phyloP scores from a whole-genome alignment of 2,329 filamentous ascomycete genomes.

The Fusarium sp. region DNA sequence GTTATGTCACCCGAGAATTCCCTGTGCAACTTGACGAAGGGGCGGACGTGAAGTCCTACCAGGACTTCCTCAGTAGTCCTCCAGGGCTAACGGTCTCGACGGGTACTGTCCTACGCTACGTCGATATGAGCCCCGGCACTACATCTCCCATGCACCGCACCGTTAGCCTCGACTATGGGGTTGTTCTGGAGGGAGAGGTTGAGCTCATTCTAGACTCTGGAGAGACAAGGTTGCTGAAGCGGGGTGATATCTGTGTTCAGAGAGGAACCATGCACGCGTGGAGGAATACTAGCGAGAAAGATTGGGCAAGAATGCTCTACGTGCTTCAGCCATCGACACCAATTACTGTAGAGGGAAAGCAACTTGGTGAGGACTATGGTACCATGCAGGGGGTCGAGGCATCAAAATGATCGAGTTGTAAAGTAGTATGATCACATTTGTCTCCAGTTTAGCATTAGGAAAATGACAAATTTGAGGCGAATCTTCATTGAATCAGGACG shows the following conservation, averaged over 20 bases:
- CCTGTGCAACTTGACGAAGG: conserved; percentile 34
- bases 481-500: neutral
- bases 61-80: conserved; percentile 23
- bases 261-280: conserved; percentile 68
- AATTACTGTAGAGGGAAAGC: conserved; percentile 20
- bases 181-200: conserved; percentile 65
- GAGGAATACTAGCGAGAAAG: conserved; percentile 58
- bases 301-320: conserved; percentile 60
- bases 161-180: conserved; percentile 65
- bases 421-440: neutral
- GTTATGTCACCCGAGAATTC: conserved; percentile 43
- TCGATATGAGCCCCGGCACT: conserved; percentile 58
- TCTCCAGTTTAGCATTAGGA: neutral
- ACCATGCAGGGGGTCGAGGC: conserved; percentile 38
- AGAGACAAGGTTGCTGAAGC: conserved; percentile 56
- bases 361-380: conserved; percentile 51
- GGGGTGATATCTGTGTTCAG: conserved; percentile 67
- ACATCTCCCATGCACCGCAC: conserved; percentile 57
- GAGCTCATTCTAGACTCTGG: conserved; percentile 66
- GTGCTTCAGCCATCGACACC: conserved; percentile 45
- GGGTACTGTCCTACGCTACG: conserved; percentile 60
- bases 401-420: conserved; percentile 14
- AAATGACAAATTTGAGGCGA: neutral
- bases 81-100: conserved; percentile 46
- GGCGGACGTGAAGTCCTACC: conserved; percentile 40